phyloP scores from a whole-genome alignment of 208 protist genomes.

The Leishmania tropica region DNA sequence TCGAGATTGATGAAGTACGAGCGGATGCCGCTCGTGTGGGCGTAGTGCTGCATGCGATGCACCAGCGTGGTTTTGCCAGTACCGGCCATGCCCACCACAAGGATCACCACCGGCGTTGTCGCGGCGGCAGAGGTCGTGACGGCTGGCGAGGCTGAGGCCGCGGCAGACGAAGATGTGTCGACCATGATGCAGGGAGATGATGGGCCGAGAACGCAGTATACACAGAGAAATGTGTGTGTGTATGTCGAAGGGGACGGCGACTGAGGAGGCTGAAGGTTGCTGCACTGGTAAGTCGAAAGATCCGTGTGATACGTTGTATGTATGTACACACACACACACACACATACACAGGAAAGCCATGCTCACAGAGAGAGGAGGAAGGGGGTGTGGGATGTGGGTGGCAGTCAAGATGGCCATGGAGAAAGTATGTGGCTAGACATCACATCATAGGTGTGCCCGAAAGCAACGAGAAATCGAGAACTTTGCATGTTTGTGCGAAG shows the following conservation, averaged over 20 bases:
- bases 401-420: too few species aligned
- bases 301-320: too few species aligned
- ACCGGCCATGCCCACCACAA: conserved; percentile 99
- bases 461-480: too few species aligned
- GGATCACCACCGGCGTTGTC: conserved; percentile 89
- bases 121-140: neutral
- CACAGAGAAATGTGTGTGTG: neutral
- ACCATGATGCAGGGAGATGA: neutral
- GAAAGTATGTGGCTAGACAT: too few species aligned
- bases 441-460: too few species aligned
- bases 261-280: neutral
- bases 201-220: neutral
- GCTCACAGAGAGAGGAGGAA: neutral
- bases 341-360: neutral
- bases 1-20: conserved; percentile 99
- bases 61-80: conserved; percentile 99
- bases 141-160: conserved; percentile 5
- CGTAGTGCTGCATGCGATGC: conserved; percentile 95
- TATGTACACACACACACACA: too few species aligned
- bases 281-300: neutral
- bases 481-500: neutral
- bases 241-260: neutral
- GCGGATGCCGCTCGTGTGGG: conserved; percentile 65
- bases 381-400: too few species aligned
- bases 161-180: conserved; percentile 1